phyloP scores from a whole-genome alignment of 2,329 filamentous ascomycete species.

The Dothistroma pini region DNA sequence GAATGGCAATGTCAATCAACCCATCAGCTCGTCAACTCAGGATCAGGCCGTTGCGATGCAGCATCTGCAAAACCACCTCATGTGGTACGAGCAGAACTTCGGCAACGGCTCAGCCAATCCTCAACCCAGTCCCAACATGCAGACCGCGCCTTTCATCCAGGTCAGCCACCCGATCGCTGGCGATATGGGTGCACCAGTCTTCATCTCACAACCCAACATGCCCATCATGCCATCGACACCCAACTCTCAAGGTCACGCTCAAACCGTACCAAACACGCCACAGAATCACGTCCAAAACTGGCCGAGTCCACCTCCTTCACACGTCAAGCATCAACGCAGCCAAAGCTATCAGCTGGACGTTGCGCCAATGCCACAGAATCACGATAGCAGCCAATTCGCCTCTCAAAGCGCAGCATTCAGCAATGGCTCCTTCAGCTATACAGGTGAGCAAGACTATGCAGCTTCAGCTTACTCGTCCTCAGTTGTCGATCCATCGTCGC shows the following conservation, averaged over 20 bases:
- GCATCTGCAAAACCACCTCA: constrained; percentile 31
- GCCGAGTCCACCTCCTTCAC: constrained; percentile 33
- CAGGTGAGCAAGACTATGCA: constrained; percentile 45
- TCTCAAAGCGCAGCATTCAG: constrained; percentile 28
- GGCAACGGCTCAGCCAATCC: constrained; percentile 17
- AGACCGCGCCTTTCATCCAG: constrained; percentile 21
- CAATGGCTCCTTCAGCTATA: constrained; percentile 34
- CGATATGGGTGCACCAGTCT: constrained; percentile 23
- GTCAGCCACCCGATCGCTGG: constrained; percentile 18
- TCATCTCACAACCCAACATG: constrained; percentile 26
- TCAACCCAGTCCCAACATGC: constrained; percentile 16
- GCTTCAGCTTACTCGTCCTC: constrained; percentile 50
- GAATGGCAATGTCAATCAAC: constrained; percentile 33
- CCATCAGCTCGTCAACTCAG: constrained; percentile 21
- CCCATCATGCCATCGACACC: constrained; percentile 28
- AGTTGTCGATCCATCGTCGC: constrained; percentile 46
- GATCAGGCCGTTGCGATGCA: constrained; percentile 24
- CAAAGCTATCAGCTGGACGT: constrained; percentile 48
- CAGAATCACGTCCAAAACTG: constrained; percentile 39
- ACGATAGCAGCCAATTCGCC: constrained; percentile 11
- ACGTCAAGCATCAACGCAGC: constrained; percentile 32
- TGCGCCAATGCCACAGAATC: constrained; percentile 51
- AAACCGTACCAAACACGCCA: constrained; percentile 52
- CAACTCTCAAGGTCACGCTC: constrained; percentile 31
- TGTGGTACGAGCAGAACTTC: constrained; percentile 31